phyloP scores from a whole-genome alignment of 306 rosid species.

The Cucumis cinereus region DNA sequence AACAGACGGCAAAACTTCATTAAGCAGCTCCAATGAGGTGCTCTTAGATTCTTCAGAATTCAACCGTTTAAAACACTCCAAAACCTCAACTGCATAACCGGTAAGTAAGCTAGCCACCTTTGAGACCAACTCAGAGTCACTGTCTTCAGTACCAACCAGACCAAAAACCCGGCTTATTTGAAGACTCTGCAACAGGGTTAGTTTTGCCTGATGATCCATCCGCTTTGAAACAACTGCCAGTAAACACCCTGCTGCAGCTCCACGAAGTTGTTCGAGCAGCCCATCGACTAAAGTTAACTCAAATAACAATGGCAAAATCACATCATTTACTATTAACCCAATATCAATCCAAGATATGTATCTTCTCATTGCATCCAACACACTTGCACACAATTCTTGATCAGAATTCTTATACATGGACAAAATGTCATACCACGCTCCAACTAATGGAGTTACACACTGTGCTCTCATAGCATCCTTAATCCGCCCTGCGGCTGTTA shows the following conservation, averaged over 20 bases:
- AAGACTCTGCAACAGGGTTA: slow-evolving; percentile 71
- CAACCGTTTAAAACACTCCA: slow-evolving; percentile 79
- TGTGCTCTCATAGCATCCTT: slow-evolving; percentile 92
- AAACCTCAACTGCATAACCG: slow-evolving; percentile 70
- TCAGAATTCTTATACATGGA: slow-evolving; percentile 49
- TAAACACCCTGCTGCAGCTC: slow-evolving; percentile 75
- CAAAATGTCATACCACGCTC: slow-evolving; percentile 73
- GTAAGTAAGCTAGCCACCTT: slow-evolving; percentile 57
- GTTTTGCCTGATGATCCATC: slow-evolving; percentile 67
- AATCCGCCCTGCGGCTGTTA: slow-evolving; percentile 44
- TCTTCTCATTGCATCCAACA: slow-evolving; percentile 70
- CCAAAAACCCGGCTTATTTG: slow-evolving; percentile 56
- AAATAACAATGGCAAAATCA: slow-evolving; percentile 62
- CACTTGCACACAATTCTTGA: slow-evolving; percentile 54
- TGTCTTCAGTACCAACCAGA: slow-evolving; percentile 43
- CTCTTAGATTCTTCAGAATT: slow-evolving; percentile 64
- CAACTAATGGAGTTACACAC: slow-evolving; percentile 47
- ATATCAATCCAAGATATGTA: slow-evolving; percentile 92
- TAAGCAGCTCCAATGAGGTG: slow-evolving; percentile 55
- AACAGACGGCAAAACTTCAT: slow-evolving; percentile 80
- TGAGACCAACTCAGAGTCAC: slow-evolving; percentile 54
- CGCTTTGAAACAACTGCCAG: slow-evolving; percentile 76
- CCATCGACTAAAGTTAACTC: slow-evolving; percentile 62
- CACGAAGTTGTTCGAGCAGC: slow-evolving; percentile 55
- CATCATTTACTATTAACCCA: slow-evolving; percentile 70